phyloP scores from a whole-genome alignment of 352 stramenopile species.

The Thalassiosira exigua region DNA sequence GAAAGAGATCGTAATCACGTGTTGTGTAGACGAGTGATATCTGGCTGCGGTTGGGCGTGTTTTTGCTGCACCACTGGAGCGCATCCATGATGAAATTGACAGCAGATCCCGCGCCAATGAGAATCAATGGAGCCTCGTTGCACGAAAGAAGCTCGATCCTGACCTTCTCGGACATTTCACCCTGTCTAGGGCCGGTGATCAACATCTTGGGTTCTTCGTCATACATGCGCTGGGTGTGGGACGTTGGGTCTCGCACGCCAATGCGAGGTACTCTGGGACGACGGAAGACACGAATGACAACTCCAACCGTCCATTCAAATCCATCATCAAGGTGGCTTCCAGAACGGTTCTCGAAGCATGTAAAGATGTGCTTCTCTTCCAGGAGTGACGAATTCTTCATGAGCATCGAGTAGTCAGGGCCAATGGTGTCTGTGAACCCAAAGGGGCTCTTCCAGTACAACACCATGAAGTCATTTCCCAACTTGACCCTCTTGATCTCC shows the following conservation, averaged over 20 bases:
- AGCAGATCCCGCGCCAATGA: conserved; percentile 30
- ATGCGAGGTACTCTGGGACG: conserved; percentile 1
- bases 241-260: not conserved
- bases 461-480: conserved; percentile 29
- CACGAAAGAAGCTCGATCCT: not conserved
- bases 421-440: conserved; percentile 14
- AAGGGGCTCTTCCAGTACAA: conserved; percentile 17
- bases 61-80: conserved; percentile 5
- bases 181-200: conserved; percentile 10
- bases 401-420: conserved; percentile 22
- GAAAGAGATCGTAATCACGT: conserved; percentile 17
- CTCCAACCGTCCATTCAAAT: conserved; percentile 18
- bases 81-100: conserved; percentile 34
- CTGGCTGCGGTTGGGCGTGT: not conserved
- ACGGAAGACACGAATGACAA: conserved; percentile 25
- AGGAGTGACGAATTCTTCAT: conserved; percentile 20
- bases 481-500: conserved; percentile 13
- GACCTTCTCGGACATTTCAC: conserved; percentile 28
- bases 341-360: conserved; percentile 35
- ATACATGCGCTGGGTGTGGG: conserved; percentile 27
- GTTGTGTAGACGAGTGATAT: conserved; percentile 25
- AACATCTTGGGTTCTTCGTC: conserved; percentile 14
- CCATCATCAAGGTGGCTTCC: not conserved
- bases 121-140: not conserved
- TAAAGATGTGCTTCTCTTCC: conserved; percentile 30